Evolutionary conservation across 352 stramenopile genomes (phyloP).

Genomic region (Pythium oligandrum): DNA sequence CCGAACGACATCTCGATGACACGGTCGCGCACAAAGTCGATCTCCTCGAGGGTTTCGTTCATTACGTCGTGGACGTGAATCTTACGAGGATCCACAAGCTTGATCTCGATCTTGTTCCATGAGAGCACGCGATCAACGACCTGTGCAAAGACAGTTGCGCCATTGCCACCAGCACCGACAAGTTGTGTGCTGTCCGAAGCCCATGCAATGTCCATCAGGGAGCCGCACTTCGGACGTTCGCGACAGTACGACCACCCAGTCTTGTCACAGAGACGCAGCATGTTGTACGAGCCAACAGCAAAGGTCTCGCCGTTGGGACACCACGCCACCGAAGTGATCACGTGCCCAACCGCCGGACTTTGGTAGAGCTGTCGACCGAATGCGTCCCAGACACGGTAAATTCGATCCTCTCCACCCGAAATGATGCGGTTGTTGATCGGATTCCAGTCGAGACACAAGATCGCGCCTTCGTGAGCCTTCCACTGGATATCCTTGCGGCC

Average conservation of each 20-base stretch:
- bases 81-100: slow-evolving; percentile 77
- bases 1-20: slow-evolving; percentile 92
- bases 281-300: slow-evolving; percentile 90
- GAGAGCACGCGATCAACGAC: slow-evolving; percentile 81
- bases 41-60: slow-evolving; percentile 88
- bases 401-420: slow-evolving; percentile 90
- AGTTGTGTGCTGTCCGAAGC: slow-evolving; percentile 90
- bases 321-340: slow-evolving; percentile 91
- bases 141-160: slow-evolving; percentile 86
- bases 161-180: slow-evolving; percentile 81
- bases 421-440: slow-evolving; percentile 89
- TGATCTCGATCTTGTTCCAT: slow-evolving; percentile 89
- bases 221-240: slow-evolving; percentile 76
- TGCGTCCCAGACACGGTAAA: slow-evolving; percentile 91
- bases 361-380: slow-evolving; percentile 91
- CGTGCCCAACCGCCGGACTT: slow-evolving; percentile 74
- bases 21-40: slow-evolving; percentile 89
- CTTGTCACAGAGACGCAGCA: slow-evolving; percentile 91
- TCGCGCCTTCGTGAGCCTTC: slow-evolving; percentile 89
- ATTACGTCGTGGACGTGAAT: slow-evolving; percentile 88
- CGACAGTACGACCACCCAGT: slow-evolving; percentile 90
- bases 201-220: slow-evolving; percentile 87
- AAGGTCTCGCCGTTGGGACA: slow-evolving; percentile 89
- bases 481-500: slow-evolving; percentile 85
- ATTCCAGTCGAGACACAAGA: slow-evolving; percentile 93